Conservation (phyloP, 345 rosid genomes). For the Eucalyptus sideroxylon region DNA sequence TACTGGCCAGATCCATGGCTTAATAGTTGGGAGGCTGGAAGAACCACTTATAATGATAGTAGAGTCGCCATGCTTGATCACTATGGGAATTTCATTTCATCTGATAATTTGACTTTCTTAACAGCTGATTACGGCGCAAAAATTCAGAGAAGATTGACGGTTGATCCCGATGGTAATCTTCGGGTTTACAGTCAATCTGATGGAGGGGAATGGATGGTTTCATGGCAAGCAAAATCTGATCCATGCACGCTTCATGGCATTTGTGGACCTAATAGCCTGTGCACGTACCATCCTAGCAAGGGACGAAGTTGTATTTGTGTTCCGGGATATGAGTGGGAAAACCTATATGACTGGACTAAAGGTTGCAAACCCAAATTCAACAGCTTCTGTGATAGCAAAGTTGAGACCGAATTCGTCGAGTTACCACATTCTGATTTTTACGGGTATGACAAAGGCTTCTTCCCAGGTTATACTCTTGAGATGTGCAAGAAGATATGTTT, state of each 20-base stretch:
- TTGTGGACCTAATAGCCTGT: constrained; percentile 20
- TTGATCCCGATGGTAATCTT: neutral
- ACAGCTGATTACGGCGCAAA: neutral
- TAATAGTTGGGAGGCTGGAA: neutral
- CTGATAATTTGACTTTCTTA: neutral
- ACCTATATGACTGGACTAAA: neutral
- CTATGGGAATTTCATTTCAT: neutral
- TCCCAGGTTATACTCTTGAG: neutral
- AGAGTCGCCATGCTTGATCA: neutral
- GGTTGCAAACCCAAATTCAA: constrained; percentile 7
- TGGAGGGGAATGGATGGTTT: neutral
- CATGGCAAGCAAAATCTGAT: neutral
- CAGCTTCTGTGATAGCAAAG: neutral
- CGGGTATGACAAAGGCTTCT: neutral
- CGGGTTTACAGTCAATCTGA: neutral
- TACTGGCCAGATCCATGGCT: constrained; percentile 16
- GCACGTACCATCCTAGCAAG: neutral
- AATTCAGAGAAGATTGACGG: neutral
- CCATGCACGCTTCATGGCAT: constrained; percentile 14
- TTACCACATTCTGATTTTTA: neutral
- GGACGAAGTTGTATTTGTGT: constrained; percentile 10
- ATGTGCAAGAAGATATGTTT: neutral
- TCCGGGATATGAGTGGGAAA: neutral
- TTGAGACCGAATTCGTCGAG: neutral
- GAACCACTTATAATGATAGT: constrained; percentile 9